Conservation (phyloP, 1,139 yeast species). For the Groenewaldozyma auringiensis region DNA sequence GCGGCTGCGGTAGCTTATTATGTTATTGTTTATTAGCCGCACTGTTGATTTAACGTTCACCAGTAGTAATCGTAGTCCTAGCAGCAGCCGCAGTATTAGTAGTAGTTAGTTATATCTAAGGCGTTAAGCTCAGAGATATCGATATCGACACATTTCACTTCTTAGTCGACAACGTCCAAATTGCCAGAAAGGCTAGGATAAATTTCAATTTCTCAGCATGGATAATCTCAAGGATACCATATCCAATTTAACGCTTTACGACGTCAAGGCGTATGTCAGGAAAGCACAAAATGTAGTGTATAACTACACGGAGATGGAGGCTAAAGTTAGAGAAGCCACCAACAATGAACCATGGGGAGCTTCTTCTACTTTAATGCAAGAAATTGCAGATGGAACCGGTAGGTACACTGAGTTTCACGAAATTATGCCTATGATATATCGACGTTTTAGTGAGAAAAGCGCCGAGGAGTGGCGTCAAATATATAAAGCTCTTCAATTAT, state of each 20-base stretch:
- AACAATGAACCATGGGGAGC: constrained; percentile 99
- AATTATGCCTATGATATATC: constrained; percentile 41
- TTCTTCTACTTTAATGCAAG: constrained; percentile 79
- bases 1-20: too few relatives aligned
- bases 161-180: too few relatives aligned
- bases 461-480: constrained; percentile 99
- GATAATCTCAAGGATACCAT: constrained; percentile 65
- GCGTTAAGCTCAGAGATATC: too few relatives aligned
- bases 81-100: too few relatives aligned
- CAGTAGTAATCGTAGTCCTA: too few relatives aligned
- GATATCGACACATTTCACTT: too few relatives aligned
- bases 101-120: too few relatives aligned
- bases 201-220: too few relatives aligned
- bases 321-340: constrained; percentile 92
- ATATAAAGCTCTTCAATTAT: constrained; percentile 82
- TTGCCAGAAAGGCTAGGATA: too few relatives aligned
- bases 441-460: constrained; percentile 84
- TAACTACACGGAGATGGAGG: constrained; percentile 92
- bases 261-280: constrained; percentile 94
- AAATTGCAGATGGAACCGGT: constrained; percentile 91
- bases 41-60: too few relatives aligned
- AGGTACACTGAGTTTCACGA: constrained; percentile 43
- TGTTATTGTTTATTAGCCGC: too few relatives aligned
- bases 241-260: constrained; percentile 80
- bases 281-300: constrained; percentile 96